Evolutionary conservation across 179 eudicot genomes (phyloP), one percentile per base, ranked within the genome.

Genomic region (Spergularia azorica): DNA sequence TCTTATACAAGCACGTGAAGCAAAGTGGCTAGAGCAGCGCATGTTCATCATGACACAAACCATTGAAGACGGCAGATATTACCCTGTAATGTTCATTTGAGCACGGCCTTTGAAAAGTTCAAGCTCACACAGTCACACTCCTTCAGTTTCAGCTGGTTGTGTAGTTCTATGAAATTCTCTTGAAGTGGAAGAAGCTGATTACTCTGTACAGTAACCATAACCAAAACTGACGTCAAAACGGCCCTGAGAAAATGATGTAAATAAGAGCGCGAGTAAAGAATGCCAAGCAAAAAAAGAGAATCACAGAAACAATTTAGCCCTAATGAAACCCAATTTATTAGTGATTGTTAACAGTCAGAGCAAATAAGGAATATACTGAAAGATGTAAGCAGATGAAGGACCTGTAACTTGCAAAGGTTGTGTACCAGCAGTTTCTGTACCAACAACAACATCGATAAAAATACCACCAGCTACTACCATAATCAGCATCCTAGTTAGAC

Each of bases 81-180:
- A 94, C 99, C 98, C 91, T 94, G 82, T 94, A 97, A 79, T 96
- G 97, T 84, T 92, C 99, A 86, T 92, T 94, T 81, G 90, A 77
- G 91, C 97, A 76, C 97, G 87, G 54, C 87, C 90, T 79, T 89
- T 87, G 78, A 86, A 90, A 65, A 96, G 79, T 73, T 91, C 91
- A 18, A 96, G 96, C 58, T 96, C 99, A 81, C 32, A 26, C 32
- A 26, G 32, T 26, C 32, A 26, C 94, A 88, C 61, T 89, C 91
- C 84, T 92, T 90, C 71, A 96, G 85, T 75, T 89, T 97, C 84
- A 96, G 81, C 84, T 94, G 89, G 78, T 87, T 81, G 86, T 77
- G 92, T 17, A 94, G 84, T 72, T 90, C 92, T 64, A 81, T 85
- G 77, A 86, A 96, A 84, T 87, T 88, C 80, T 88, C 88, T 76